Evolutionary conservation across 192 early-diverging fungal genomes (phyloP).

Genomic region (Dissophora globulifera): DNA sequence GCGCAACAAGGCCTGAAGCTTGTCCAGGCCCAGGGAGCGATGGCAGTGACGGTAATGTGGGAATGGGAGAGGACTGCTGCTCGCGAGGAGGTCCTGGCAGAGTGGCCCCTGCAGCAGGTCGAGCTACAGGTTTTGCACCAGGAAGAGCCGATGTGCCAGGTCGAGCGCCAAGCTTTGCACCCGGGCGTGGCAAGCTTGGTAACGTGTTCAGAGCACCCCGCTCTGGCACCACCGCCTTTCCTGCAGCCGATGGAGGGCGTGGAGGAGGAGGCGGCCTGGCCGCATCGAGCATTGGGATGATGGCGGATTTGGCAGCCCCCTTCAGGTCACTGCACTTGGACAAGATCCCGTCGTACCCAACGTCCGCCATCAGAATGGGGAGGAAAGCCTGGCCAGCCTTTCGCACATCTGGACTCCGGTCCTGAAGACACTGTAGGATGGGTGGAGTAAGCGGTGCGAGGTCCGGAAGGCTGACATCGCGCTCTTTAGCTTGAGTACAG

Average conservation of each 20-base stretch:
- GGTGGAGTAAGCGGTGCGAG: constrained; percentile 71
- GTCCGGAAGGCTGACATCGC: constrained; percentile 65
- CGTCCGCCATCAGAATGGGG: constrained; percentile 70
- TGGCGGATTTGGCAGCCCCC: constrained; percentile 75
- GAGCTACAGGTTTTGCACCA: constrained; percentile 27
- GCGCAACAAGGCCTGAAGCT: constrained; percentile 21
- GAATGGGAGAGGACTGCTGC: constrained; percentile 32
- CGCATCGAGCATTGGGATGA: constrained; percentile 82
- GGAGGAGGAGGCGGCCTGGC: constrained; percentile 64
- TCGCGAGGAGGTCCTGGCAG: constrained; percentile 38
- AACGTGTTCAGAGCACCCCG: constrained; percentile 39
- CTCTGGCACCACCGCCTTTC: constrained; percentile 25
- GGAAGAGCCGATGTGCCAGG: constrained; percentile 25
- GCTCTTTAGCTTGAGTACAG: constrained; percentile 58
- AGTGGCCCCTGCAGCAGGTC: constrained; percentile 13
- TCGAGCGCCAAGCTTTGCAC: constrained; percentile 25
- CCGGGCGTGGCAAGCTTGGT: constrained; percentile 30
- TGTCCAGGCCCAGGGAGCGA: constrained; percentile 49
- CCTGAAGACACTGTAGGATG: constrained; percentile 85
- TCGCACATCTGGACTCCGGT: constrained; percentile 89
- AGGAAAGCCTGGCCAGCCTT: constrained; percentile 83
- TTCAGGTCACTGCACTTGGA: constrained; percentile 79
- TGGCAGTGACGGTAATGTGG: constrained; percentile 25
- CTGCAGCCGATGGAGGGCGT: constrained; percentile 46
- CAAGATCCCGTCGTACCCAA: constrained; percentile 78